phyloP scores from a whole-genome alignment of 257 asterid species.

The Solanum chaucha region DNA sequence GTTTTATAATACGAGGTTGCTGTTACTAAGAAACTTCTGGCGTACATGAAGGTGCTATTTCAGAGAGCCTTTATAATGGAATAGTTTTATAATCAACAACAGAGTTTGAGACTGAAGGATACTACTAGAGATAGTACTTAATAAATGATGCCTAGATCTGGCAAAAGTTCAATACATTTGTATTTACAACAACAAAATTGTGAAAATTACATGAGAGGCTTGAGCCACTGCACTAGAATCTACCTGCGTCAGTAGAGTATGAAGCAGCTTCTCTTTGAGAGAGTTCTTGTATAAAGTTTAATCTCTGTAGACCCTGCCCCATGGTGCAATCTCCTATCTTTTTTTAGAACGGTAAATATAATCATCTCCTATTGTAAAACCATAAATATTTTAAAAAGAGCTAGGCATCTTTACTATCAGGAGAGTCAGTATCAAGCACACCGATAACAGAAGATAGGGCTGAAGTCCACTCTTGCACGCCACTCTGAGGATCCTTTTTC shows the following conservation, averaged over 20 bases:
- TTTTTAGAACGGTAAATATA: not conserved
- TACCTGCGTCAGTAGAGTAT: not conserved
- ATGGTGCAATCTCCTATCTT: not conserved
- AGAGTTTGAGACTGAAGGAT: not conserved
- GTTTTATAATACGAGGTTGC: not conserved
- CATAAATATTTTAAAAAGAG: not conserved
- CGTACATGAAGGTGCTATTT: not conserved
- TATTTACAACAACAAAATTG: not conserved
- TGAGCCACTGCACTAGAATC: not conserved
- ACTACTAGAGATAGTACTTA: not conserved
- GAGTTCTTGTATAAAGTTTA: not conserved
- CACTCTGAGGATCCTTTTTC: slow-evolving; percentile 35
- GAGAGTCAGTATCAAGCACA: slow-evolving; percentile 15
- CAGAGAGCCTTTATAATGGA: not conserved
- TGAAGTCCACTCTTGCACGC: slow-evolving; percentile 49
- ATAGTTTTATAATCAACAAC: not conserved
- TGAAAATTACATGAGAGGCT: not conserved
- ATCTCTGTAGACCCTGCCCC: not conserved
- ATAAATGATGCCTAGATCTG: not conserved
- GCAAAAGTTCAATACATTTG: not conserved
- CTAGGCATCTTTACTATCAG: slow-evolving; percentile 2
- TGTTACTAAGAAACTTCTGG: not conserved
- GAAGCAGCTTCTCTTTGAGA: not conserved
- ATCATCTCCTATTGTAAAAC: not conserved
- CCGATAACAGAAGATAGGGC: slow-evolving; percentile 47